Conservation (phyloP, 768 basidiomycete species). For the Boletus coccyginus region DNA sequence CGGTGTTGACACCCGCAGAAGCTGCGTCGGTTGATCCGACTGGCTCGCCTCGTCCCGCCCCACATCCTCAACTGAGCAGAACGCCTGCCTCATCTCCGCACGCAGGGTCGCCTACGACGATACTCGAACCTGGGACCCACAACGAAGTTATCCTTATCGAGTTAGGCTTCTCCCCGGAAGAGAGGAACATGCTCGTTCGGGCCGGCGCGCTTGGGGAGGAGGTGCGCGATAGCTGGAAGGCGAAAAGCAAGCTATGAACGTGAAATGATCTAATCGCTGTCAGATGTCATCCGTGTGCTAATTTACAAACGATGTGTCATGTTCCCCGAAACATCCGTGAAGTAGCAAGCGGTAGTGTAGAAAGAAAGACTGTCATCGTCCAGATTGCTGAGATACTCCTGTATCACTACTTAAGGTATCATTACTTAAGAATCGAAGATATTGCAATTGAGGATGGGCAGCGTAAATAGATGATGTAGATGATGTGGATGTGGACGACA, state of each 20-base stretch:
- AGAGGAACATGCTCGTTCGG: slow-evolving; percentile 37
- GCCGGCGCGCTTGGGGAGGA: slow-evolving; percentile 49
- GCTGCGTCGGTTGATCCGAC: slow-evolving; percentile 45
- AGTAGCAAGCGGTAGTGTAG: neutral
- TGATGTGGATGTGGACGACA: neutral
- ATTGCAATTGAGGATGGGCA: neutral
- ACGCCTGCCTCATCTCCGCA: slow-evolving; percentile 25
- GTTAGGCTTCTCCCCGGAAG: slow-evolving; percentile 43
- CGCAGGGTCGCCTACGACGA: slow-evolving; percentile 2
- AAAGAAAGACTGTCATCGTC: slow-evolving; percentile 1
- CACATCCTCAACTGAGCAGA: slow-evolving; percentile 48
- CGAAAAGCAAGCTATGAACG: slow-evolving; percentile 27
- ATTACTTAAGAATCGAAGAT: neutral
- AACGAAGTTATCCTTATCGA: slow-evolving; percentile 52
- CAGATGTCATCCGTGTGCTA: slow-evolving; percentile 4
- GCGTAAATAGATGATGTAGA: neutral
- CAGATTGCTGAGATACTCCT: slow-evolving; percentile 10
- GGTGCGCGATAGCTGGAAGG: slow-evolving; percentile 14
- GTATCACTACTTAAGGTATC: neutral
- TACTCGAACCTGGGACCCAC: slow-evolving; percentile 50
- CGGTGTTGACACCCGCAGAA: slow-evolving; percentile 64
- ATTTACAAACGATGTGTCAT: slow-evolving; percentile 3
- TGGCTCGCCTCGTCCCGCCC: slow-evolving; percentile 41
- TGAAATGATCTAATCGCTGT: neutral
- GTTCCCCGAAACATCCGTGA: neutral